phyloP scores from a whole-genome alignment of 1,139 yeast species.

The Pichia sp. region DNA sequence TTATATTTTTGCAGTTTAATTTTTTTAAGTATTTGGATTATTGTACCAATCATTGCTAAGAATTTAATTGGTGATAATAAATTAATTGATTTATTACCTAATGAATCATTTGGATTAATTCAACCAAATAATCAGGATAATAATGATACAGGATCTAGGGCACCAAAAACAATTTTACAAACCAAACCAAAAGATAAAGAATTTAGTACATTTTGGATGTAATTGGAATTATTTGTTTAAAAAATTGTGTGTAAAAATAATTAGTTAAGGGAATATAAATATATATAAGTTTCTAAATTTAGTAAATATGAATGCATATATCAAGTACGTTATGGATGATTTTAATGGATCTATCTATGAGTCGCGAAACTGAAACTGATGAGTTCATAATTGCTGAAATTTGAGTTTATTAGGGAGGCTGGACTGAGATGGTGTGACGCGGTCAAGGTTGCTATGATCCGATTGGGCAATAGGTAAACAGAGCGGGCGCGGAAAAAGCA shows the following conservation, averaged over 20 bases:
- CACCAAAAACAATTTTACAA: slow-evolving; percentile 24
- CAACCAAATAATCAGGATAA: slow-evolving; percentile 53
- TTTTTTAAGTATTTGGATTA: slow-evolving; percentile 19
- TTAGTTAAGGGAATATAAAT: too few relatives aligned
- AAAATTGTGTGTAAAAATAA: too few relatives aligned
- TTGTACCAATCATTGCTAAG: slow-evolving; percentile 22
- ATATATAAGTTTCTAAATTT: too few relatives aligned
- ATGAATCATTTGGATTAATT: slow-evolving; percentile 33
- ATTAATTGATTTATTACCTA: slow-evolving; percentile 16
- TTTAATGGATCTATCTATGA: too few relatives aligned
- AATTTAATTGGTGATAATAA: slow-evolving; percentile 18
- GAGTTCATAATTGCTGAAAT: too few relatives aligned
- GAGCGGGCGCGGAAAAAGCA: neutral
- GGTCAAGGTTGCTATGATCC: neutral
- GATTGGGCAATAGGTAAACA: slow-evolving; percentile 2
- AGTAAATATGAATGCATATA: too few relatives aligned
- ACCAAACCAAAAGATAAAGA: slow-evolving; percentile 20
- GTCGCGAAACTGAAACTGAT: too few relatives aligned
- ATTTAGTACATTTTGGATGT: slow-evolving; percentile 24
- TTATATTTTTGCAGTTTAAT: slow-evolving; percentile 35
- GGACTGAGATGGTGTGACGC: neutral
- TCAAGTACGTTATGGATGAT: too few relatives aligned
- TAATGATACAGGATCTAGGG: slow-evolving; percentile 52
- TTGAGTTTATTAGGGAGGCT: too few relatives aligned
- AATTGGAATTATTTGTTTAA: too few relatives aligned